Base-by-base conservation (phyloP, 1,139 yeast species). In the Saccharomyces hybrid region DNA sequence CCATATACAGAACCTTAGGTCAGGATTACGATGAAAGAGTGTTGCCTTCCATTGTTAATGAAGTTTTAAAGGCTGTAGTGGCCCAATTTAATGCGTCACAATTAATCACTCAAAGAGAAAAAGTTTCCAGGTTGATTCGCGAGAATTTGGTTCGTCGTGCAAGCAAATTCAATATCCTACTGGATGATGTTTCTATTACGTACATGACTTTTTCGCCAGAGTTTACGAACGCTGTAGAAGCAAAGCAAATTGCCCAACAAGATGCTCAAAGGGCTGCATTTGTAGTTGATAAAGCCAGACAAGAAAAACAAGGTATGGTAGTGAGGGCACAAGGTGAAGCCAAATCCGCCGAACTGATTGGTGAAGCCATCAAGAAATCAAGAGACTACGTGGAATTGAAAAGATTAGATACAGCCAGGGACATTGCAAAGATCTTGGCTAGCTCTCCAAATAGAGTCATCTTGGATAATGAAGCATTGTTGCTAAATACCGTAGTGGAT, bases 281-380 rank as follows among this genome's bases (percentile, higher is more conserved):
- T 64, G 78, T 93, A 52, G 99, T 93, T 54, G 99, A 93, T 73
- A 88, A 91, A 70, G 99, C 99, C 16, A 84, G 88, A 63, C 99
- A 95, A 74, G 99, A 93, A 75, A 93, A 93, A 73, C 97, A 93
- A 73, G 96, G 95, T 70, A 80, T 88, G 76, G 95, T 93, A 62
- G 97, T 93, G 57, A 89, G 87, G 72, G 98, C 98, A 5, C 87
- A 89, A 71, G 99, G 99, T 82, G 99, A 93, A 75, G 99, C 99
- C 62, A 85, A 88, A 70, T 88, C 97, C 56, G 99, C 99, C 34
- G 95, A 91, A 72, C 85, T 93, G 76, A 89, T 93, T 75, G 99
- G 99, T 81, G 99, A 93, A 63, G 99, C 99, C 54, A 91, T 93
- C 72, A 93, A 91, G 78, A 93, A 93, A 75, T 87, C 95, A 30